These are phyloP conservation scores for Seiridium unicorne DNA, from an alignment of 2,329 filamentous ascomycete genomes.

Conservation along the genomic window DNA sequence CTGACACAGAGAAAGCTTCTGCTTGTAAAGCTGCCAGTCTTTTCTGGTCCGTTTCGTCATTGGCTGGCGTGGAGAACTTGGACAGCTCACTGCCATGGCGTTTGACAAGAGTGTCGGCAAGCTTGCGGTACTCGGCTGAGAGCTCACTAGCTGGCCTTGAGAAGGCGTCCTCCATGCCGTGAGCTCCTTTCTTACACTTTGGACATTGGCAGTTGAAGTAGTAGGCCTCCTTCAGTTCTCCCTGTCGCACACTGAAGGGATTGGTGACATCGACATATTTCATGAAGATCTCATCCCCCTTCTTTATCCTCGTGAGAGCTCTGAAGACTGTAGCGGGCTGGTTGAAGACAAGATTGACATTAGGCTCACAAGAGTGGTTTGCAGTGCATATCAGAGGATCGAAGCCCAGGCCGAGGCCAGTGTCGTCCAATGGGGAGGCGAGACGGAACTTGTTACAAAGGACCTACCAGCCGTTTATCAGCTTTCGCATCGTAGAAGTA, in stretches of 20 bases:
- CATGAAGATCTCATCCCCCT: slow-evolving; percentile 48
- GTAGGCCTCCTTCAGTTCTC: slow-evolving; percentile 41
- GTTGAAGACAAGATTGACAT: slow-evolving; percentile 45
- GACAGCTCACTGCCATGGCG: slow-evolving; percentile 12
- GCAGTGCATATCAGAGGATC: slow-evolving; percentile 24
- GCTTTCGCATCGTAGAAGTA: neutral
- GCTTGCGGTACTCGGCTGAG: slow-evolving; percentile 11
- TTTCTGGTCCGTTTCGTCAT: slow-evolving; percentile 13
- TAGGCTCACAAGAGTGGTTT: slow-evolving; percentile 53
- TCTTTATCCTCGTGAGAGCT: slow-evolving; percentile 41
- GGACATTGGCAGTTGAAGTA: slow-evolving; percentile 46
- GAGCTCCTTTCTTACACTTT: slow-evolving; percentile 41
- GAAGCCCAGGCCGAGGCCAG: slow-evolving; percentile 18
- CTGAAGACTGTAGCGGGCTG: slow-evolving; percentile 40
- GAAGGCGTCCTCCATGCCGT: slow-evolving; percentile 38
- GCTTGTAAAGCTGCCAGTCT: slow-evolving; percentile 22
- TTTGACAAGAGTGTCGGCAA: slow-evolving; percentile 17
- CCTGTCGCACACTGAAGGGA: slow-evolving; percentile 40
- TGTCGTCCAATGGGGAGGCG: slow-evolving; percentile 19
- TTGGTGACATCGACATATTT: slow-evolving; percentile 46
- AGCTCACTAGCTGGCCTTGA: slow-evolving; percentile 17
- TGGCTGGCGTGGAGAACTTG: slow-evolving; percentile 9
- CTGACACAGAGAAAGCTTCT: slow-evolving; percentile 19
- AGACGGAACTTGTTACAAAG: slow-evolving; percentile 16
- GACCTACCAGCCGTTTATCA: slow-evolving; percentile 15